These are phyloP conservation scores for Mediolabrus comicus DNA, from an alignment of 108 stramenopile species.

Conservation along the genomic window DNA sequence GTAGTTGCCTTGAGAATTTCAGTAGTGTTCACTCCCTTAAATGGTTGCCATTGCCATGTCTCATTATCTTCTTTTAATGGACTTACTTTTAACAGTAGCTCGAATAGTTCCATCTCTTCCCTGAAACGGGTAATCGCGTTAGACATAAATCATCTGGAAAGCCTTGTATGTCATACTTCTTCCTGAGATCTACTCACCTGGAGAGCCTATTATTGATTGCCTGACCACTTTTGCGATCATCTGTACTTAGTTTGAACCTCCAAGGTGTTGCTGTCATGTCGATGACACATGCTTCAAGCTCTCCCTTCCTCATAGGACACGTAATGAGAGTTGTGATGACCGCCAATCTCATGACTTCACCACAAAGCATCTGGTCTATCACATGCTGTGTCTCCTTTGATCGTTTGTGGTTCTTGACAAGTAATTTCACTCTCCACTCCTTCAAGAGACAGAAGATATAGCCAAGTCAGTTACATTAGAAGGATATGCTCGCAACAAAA, in stretches of 20 bases:
- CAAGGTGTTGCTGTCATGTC: not conserved
- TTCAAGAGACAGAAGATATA: no score
- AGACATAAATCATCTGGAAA: no score
- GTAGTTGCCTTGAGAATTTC: not conserved
- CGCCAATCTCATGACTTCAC: not conserved
- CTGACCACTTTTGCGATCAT: not conserved
- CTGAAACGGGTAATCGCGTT: no score
- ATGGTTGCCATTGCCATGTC: not conserved
- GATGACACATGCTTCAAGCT: not conserved
- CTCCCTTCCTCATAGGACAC: not conserved
- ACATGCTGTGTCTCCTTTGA: not conserved
- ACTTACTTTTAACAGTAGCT: not conserved
- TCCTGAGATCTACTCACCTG: no score
- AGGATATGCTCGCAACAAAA: no score
- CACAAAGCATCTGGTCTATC: not conserved
- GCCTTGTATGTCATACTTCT: no score
- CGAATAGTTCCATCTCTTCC: not conserved
- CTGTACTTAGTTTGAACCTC: not conserved
- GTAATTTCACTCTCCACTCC: not conserved
- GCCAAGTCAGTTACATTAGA: no score
- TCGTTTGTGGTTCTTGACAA: not conserved
- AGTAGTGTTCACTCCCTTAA: not conserved
- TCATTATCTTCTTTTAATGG: not conserved
- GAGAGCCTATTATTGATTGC: not conserved
- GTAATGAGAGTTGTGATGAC: not conserved